Evolutionary conservation across 306 rosid species (phyloP).

Genomic region (Alnus rubra): DNA sequence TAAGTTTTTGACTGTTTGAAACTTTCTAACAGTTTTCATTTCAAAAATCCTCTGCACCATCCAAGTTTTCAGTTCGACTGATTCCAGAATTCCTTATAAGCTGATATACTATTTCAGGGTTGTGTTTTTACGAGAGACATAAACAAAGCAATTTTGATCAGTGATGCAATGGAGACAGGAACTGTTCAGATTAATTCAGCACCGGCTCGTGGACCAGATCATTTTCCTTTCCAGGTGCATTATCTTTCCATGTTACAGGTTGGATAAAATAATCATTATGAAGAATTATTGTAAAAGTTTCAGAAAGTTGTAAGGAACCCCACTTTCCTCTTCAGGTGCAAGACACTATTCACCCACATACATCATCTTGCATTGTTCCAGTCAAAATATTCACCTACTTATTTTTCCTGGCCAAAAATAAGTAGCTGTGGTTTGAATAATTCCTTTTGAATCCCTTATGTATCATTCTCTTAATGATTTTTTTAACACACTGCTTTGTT

Average conservation of each 20-base stretch:
- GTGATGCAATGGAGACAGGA: constrained; percentile 99
- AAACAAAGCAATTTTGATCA: constrained; percentile 86
- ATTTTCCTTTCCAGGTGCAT: constrained; percentile 90
- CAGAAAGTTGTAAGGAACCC: not conserved
- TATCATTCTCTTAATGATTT: constrained; percentile 6
- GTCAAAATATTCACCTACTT: too few species aligned
- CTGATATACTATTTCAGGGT: constrained; percentile 50
- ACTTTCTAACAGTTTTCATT: too few species aligned
- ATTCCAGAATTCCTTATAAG: not conserved
- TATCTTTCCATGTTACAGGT: not conserved
- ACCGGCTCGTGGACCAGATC: constrained; percentile 99
- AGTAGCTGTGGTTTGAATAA: not conserved
- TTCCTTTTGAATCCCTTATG: not conserved
- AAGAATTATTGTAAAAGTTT: too few species aligned
- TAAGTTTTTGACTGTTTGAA: too few species aligned
- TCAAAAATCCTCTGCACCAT: not conserved
- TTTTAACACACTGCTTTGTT: not conserved
- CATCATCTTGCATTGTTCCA: too few species aligned
- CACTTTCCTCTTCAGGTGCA: not conserved
- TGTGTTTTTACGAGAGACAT: constrained; percentile 91
- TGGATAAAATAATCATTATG: not conserved
- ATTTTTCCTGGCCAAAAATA: not conserved
- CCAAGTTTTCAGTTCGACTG: not conserved
- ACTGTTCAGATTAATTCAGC: constrained; percentile 97
- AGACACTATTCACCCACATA: not conserved